A percentile compares a stretch with the other conserved stretches of the same genome.
Evolutionary conservation across 345 rosid species (phyloP).

Genomic region (Brassica rapa): DNA sequence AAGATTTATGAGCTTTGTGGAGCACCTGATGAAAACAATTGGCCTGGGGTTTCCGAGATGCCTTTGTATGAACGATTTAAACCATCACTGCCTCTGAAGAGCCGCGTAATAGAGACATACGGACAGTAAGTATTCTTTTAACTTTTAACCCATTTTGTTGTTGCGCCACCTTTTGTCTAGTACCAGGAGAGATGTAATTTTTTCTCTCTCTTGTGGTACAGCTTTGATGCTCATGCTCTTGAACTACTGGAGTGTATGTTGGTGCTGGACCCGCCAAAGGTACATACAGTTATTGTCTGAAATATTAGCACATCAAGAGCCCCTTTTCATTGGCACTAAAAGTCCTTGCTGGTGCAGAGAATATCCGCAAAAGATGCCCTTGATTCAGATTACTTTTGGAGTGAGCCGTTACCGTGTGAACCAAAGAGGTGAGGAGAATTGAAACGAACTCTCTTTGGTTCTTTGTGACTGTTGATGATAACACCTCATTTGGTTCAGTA

Average conservation of each 20-base stretch:
- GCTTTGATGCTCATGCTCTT: slow-evolving; percentile 92
- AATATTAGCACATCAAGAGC: background rate
- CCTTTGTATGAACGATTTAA: slow-evolving; percentile 62
- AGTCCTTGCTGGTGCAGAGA: slow-evolving; percentile 51
- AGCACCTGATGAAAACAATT: slow-evolving; percentile 63
- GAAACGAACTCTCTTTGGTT: background rate
- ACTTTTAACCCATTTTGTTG: background rate
- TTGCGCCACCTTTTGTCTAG: background rate
- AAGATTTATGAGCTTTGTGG: slow-evolving; percentile 75
- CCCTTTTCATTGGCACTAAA: no score
- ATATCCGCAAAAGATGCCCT: slow-evolving; percentile 94
- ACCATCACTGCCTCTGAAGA: slow-evolving; percentile 58
- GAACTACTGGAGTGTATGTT: slow-evolving; percentile 89
- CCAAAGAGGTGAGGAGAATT: slow-evolving; percentile 66
- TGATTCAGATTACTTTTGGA: slow-evolving; percentile 97
- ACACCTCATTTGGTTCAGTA: background rate
- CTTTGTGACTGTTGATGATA: background rate
- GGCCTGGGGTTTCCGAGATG: slow-evolving; percentile 70
- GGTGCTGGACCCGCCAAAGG: slow-evolving; percentile 90
- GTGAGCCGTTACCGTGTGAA: slow-evolving; percentile 92
- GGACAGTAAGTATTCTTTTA: slow-evolving; percentile 59
- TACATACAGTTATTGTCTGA: slow-evolving; percentile 30
- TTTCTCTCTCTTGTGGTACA: slow-evolving; percentile 17
- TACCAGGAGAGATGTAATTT: slow-evolving; percentile 15
- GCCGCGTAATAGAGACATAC: slow-evolving; percentile 79